Base-by-base conservation (phyloP, 140 eudicot species). In the Artemisia princeps region DNA sequence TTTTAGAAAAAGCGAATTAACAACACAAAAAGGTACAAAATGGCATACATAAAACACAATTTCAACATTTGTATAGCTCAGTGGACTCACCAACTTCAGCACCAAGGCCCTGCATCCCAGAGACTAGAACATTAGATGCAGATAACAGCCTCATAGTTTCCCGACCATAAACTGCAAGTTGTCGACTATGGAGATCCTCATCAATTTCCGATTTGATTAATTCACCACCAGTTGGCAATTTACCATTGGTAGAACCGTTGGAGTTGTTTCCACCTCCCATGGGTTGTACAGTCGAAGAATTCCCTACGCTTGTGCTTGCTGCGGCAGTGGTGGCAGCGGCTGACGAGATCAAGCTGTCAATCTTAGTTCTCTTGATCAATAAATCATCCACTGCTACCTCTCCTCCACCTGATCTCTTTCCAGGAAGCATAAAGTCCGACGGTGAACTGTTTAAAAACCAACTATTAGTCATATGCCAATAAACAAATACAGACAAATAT, bases 171-270 rank as follows among this genome's bases (percentile, higher is more conserved):
- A 90, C 95, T 3, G 97, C 97, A 28, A 87, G 95, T 77, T 90
- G 97, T 55, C 97, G 74, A 80, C 97, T 90, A 80, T 90, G 97
- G 54, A 90, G 90, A 81, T 90, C 97, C 83, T 90, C 97, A 69
- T 90, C 97, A 71, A 90, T 90, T 45, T 90, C 92, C 12, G 66
- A 30, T 22, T 77, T 53, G 24, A 67, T 81, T 12, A 46, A 44
- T 10, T 76, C 82, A 56, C 71, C 78, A 61, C 71, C 76, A 17
- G 69, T 14, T 15, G 67, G 68, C 71, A 81, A 62, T 62, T 80
- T 75, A 46, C 83, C 85, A 19, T 70, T 78, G 6, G 79, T 67
- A 70, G 64, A 63, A 24, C 86, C 86, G 16, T 81, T 75, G 42
- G 71, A 52, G 55, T 65, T 82, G 71, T 55, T 75, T 75, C 80